phyloP scores from a whole-genome alignment of 805 yeast species.

The Kazachstania psychrophila region DNA sequence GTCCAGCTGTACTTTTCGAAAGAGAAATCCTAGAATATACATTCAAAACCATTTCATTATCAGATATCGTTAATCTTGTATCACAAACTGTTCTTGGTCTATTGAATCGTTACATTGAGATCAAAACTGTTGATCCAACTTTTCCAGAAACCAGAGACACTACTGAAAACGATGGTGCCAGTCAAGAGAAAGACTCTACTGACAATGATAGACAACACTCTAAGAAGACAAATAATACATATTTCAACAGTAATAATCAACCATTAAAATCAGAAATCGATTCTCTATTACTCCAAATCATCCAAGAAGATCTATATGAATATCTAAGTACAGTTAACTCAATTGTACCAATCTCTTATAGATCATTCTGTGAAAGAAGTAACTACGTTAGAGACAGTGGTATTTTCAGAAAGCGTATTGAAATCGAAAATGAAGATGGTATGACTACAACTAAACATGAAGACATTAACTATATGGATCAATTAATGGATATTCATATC shows the following conservation, averaged over 20 bases:
- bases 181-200: no score
- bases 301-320: conserved; percentile 14
- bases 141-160: not conserved
- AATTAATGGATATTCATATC: conserved; percentile 13
- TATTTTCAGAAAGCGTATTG: conserved; percentile 4
- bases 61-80: conserved; percentile 13
- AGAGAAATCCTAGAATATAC: conserved; percentile 12
- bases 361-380: conserved; percentile 10
- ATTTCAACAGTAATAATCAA: not conserved
- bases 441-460: not conserved
- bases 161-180: conserved; percentile 1
- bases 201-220: not conserved
- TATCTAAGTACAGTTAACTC: conserved; percentile 14
- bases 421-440: not conserved
- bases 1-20: conserved; percentile 14
- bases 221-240: not conserved
- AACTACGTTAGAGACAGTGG: conserved; percentile 11
- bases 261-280: conserved; percentile 1
- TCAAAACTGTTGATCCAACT: conserved; percentile 2
- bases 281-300: conserved; percentile 3
- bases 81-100: conserved; percentile 4
- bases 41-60: conserved; percentile 12
- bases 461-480: conserved; percentile 10
- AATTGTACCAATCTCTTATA: conserved; percentile 13
- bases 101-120: conserved; percentile 9